phyloP scores from a whole-genome alignment of 2,329 filamentous ascomycete species.

The Orbilia javanica region DNA sequence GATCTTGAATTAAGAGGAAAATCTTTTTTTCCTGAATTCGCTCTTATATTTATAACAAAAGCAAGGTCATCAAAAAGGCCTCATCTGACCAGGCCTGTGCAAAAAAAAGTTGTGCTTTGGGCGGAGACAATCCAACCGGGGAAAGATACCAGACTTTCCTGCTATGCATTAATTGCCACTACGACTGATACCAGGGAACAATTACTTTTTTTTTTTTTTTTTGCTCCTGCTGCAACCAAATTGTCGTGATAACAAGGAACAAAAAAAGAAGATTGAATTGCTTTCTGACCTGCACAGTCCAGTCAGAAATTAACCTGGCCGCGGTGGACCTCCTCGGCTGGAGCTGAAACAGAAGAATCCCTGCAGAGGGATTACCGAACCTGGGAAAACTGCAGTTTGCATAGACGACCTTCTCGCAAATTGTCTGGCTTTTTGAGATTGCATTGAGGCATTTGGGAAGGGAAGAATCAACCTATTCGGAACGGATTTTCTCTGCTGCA shows the following conservation, averaged over 20 bases:
- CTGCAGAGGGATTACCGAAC: slow-evolving; percentile 57
- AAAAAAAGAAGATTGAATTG: slow-evolving; percentile 22
- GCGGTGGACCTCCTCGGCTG: slow-evolving; percentile 48
- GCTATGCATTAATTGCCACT: slow-evolving; percentile 43
- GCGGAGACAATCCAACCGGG: slow-evolving; percentile 53
- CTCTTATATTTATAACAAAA: slow-evolving; percentile 54
- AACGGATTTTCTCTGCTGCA: slow-evolving; percentile 54
- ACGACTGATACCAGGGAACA: slow-evolving; percentile 39
- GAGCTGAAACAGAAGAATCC: slow-evolving; percentile 56
- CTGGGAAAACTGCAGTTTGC: slow-evolving; percentile 57
- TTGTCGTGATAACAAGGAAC: slow-evolving; percentile 48
- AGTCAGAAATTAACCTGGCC: slow-evolving; percentile 44
- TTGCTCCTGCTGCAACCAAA: slow-evolving; percentile 7
- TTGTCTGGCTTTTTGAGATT: slow-evolving; percentile 55
- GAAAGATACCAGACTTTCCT: slow-evolving; percentile 38
- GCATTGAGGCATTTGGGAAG: slow-evolving; percentile 58
- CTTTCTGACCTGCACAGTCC: slow-evolving; percentile 41
- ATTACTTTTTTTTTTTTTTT: slow-evolving; percentile 51
- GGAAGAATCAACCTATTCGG: slow-evolving; percentile 53
- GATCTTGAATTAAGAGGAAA: slow-evolving; percentile 26
- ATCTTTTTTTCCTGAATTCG: slow-evolving; percentile 22
- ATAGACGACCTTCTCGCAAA: slow-evolving; percentile 54
- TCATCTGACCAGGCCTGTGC: slow-evolving; percentile 50
- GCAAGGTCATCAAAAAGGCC: slow-evolving; percentile 52
- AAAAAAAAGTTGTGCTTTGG: slow-evolving; percentile 44